Base-by-base conservation (phyloP, 2,329 filamentous ascomycete genomes). In the Curvularia eragrostidis region DNA sequence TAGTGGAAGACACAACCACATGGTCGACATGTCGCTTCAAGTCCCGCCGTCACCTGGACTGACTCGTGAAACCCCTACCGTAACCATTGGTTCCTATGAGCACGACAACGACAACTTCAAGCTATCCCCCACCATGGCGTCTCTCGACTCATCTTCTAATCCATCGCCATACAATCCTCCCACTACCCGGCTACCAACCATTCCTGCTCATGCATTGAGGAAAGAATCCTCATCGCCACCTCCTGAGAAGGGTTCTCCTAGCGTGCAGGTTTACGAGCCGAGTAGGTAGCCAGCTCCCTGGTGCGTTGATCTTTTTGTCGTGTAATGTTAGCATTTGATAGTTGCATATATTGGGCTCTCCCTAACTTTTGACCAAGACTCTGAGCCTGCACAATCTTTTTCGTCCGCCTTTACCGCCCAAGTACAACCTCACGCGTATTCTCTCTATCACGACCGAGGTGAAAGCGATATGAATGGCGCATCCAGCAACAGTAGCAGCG, bases 1-100 rank as follows among this genome's bases (percentile, higher is more conserved):
- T 36, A 76, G 54, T 42, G 75, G 75, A 61, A 67, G 73, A 53
- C 71, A 66, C 58, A 74, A 73, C 58, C 65, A 75, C 63, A 71
- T 66, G 42, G 73, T 76, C 49, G 70, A 77, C 60, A 75, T 77
- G 72, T 72, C 65, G 49, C 61, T 75, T 34, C 67, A 65, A 13
- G 66, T 74, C 3, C 73, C 75, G 46, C 65, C 70, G 2, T 75
- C 74, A 5, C 74, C 75, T 21, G 68, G 69, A 21, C 59, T 62
- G 28, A 41, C 64, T 8, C 64, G 63, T 36, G 56, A 54, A 12
- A 53, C 62, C 7, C 53, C 60, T 8, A 67, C 67, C 43, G 65
- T 66, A 26, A 62, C 65, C 1, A 73, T 73, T 54, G 59, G 54
- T 54, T 70, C 68, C n/a, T 71, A 66, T n/a, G 72, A 75, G 38